Evolutionary conservation across 1,284 basidiomycete genomes (phyloP), one percentile per base, ranked within the genome.

Genomic region (Trichosporon sp.): DNA sequence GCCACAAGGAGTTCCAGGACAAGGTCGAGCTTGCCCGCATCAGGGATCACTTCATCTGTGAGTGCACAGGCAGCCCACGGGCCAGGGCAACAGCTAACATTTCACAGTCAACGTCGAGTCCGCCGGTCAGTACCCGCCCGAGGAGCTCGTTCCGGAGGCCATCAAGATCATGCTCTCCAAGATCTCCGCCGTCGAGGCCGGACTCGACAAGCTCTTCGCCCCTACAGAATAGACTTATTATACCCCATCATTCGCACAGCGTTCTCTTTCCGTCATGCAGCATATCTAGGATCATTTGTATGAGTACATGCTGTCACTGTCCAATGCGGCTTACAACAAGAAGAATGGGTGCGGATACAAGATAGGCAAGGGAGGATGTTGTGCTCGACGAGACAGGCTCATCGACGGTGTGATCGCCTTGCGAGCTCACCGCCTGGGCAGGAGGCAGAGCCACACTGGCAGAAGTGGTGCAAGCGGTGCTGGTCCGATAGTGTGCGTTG

Each of bases 1-100:
- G 95, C 64, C 90, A 98, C 79, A 86, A 89, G 1, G 95, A 99
- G 77, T 97, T 99, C 71, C 86, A 88, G 59, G 92, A 87, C 58
- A 87, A 85, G 65, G 92, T 96, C 14, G 86, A 91, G 76, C 84
- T 99, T 52, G 87, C 88, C 57, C 84, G 96, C 10, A 88, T 97
- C 59, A 83, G 94, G 60, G 95, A 99, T 82, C 91, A 90, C 81
- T 99, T 98, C 79, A 85, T 99, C 65, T 98, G 94, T 95, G 60
- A 75, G 83, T 70, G 2, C 36, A 21, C 7, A 13, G 23, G 10
- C 10, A 37, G 27, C 46, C 34, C 16, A 27, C 2, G 11, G 23
- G 3, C 19, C 31, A 9, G 10, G 52, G 32, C 1, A 33, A 56
- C 36, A 21, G 52, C 56, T 54, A 44, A 29, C 29, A 34, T n/a